phyloP scores from a whole-genome alignment of 805 yeast genomes.

The Hanseniaspora meyeri region DNA sequence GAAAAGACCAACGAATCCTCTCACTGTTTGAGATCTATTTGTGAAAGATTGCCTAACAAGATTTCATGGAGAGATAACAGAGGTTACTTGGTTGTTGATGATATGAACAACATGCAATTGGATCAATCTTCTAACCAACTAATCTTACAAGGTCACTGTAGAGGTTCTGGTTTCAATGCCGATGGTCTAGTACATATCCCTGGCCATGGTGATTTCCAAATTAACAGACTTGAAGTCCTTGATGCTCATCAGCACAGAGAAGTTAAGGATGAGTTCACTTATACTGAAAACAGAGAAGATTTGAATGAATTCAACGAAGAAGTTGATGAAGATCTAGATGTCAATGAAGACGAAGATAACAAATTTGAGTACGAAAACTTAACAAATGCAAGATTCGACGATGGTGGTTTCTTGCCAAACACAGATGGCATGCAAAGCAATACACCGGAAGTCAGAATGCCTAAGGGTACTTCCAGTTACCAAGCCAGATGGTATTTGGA shows the following conservation, averaged over 20 bases:
- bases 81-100: constrained; percentile 73
- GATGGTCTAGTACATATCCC: constrained; percentile 76
- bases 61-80: constrained; percentile 89
- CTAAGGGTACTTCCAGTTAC: constrained; percentile 69
- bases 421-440: constrained; percentile 18
- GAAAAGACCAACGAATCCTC: constrained; percentile 58
- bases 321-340: constrained; percentile 41
- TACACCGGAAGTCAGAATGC: constrained; percentile 35
- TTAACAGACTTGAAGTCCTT: constrained; percentile 46
- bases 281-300: constrained; percentile 39
- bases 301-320: constrained; percentile 37
- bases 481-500: constrained; percentile 70
- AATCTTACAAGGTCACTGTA: constrained; percentile 65
- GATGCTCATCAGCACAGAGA: constrained; percentile 19
- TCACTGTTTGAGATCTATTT: constrained; percentile 59
- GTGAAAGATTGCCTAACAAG: constrained; percentile 78
- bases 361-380: constrained; percentile 26
- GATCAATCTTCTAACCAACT: constrained; percentile 29
- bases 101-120: constrained; percentile 29
- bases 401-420: constrained; percentile 31
- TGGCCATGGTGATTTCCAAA: constrained; percentile 78
- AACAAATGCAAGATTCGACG: constrained; percentile 30
- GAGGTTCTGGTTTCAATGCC: constrained; percentile 75
- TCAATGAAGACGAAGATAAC: constrained; percentile 21
- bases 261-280: constrained; percentile 22